A percentile compares a stretch with the other conserved stretches of the same genome.
These are phyloP conservation scores for Russula virescens DNA, from an alignment of 768 basidiomycete species.

Conservation along the genomic window DNA sequence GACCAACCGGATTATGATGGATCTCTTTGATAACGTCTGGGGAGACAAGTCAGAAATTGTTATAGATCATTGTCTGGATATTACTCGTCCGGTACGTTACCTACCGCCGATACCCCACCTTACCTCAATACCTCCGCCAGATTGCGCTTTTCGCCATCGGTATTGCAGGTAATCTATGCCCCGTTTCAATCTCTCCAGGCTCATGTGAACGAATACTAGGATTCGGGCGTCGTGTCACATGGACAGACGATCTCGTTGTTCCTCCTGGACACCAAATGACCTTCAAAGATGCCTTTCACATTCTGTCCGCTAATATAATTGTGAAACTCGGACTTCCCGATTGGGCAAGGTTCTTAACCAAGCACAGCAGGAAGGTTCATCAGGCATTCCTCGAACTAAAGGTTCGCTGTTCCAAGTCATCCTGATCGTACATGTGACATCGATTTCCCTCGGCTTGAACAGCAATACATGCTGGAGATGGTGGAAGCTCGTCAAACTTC, in stretches of 20 bases:
- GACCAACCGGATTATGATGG: conserved; percentile 30
- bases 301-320: conserved; percentile 36
- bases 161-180: conserved; percentile 34
- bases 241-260: conserved; percentile 38
- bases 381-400: conserved; percentile 41
- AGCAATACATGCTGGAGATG: conserved; percentile 30
- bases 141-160: conserved; percentile 52
- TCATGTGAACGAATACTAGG: conserved; percentile 22
- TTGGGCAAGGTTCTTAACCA: conserved; percentile 37
- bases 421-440: not conserved
- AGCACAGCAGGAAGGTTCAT: conserved; percentile 31
- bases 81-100: conserved; percentile 49
- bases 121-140: conserved; percentile 28
- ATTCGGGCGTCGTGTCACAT: conserved; percentile 47
- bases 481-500: conserved; percentile 20
- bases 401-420: conserved; percentile 27
- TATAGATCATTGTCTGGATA: conserved; percentile 44
- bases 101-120: not conserved
- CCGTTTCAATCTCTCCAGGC: not conserved
- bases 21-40: conserved; percentile 41
- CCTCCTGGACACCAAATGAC: conserved; percentile 43
- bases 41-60: conserved; percentile 35
- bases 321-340: conserved; percentile 37
- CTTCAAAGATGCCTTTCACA: conserved; percentile 48
- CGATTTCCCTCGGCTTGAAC: not conserved